phyloP scores from a whole-genome alignment of 805 yeast genomes.

The Hanseniaspora jakobsenii region DNA sequence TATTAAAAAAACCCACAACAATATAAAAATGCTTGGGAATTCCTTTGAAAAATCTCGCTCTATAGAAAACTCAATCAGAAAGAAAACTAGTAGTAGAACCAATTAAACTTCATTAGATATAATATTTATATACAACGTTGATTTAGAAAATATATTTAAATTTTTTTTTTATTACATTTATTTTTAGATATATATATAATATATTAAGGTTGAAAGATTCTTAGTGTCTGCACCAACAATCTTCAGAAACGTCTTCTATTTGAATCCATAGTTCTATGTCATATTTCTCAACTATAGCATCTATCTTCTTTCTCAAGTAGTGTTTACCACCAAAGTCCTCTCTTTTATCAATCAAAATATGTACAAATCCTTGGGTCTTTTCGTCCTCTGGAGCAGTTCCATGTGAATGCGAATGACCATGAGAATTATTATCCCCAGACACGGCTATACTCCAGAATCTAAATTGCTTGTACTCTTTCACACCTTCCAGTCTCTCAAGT shows the following conservation, averaged over 20 bases:
- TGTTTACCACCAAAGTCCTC: constrained; percentile 46
- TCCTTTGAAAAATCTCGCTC: background rate
- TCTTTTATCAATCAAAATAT: constrained; percentile 16
- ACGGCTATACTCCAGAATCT: constrained; percentile 19
- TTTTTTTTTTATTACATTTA: background rate
- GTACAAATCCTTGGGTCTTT: constrained; percentile 9
- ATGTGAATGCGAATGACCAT: constrained; percentile 16
- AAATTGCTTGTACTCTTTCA: constrained; percentile 27
- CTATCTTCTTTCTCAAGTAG: constrained; percentile 51
- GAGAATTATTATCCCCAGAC: constrained; percentile 15
- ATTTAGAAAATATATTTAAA: background rate
- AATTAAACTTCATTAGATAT: too few relatives aligned
- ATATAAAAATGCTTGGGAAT: constrained; percentile 18
- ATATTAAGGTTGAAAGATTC: too few relatives aligned
- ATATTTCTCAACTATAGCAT: constrained; percentile 55
- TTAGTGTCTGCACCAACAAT: constrained; percentile 15
- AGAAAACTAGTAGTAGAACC: too few relatives aligned
- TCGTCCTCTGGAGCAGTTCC: constrained; percentile 13
- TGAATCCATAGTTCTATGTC: constrained; percentile 54
- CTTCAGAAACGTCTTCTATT: constrained; percentile 20
- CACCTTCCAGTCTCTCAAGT: constrained; percentile 71
- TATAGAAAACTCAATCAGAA: too few relatives aligned
- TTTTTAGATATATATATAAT: constrained; percentile 2
- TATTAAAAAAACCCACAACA: constrained; percentile 23
- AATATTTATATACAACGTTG: too few relatives aligned